phyloP scores from a whole-genome alignment of 345 rosid genomes.

The Mallotus nudiflorus region DNA sequence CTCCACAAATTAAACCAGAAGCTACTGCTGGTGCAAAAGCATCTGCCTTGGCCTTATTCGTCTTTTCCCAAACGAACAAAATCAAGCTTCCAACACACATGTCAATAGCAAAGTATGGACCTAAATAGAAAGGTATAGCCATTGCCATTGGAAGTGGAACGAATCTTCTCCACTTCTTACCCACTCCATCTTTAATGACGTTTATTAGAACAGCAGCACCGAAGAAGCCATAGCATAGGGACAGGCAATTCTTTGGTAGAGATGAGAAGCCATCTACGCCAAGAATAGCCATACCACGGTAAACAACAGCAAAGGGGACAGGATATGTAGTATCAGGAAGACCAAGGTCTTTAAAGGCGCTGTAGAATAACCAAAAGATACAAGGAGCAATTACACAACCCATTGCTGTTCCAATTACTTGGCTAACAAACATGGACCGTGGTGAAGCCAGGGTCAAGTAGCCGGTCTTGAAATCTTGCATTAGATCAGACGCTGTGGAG shows the following conservation, averaged over 20 bases:
- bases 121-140: conserved; percentile 15
- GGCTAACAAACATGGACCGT: conserved; percentile 11
- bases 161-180: conserved; percentile 10
- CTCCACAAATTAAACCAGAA: conserved; percentile 16
- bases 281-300: conserved; percentile 9
- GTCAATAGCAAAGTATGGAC: conserved; percentile 13
- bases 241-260: conserved; percentile 8
- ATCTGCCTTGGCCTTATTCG: conserved; percentile 11
- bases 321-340: conserved; percentile 9
- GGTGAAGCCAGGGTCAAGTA: conserved; percentile 13
- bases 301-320: conserved; percentile 6
- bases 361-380: conserved; percentile 13
- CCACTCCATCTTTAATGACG: not conserved
- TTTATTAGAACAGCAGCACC: conserved; percentile 5
- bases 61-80: conserved; percentile 12
- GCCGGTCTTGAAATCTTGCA: conserved; percentile 15
- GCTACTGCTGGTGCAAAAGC: conserved; percentile 18
- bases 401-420: conserved; percentile 12
- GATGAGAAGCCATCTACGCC: conserved; percentile 10
- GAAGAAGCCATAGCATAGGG: conserved; percentile 6
- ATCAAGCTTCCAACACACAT: conserved; percentile 15
- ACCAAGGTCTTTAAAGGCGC: conserved; percentile 3
- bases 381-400: conserved; percentile 13
- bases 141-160: conserved; percentile 16
- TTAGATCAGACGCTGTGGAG: conserved; percentile 15